Base-by-base conservation (phyloP, 2,329 filamentous ascomycete species). In the Talaromyces sp. region DNA sequence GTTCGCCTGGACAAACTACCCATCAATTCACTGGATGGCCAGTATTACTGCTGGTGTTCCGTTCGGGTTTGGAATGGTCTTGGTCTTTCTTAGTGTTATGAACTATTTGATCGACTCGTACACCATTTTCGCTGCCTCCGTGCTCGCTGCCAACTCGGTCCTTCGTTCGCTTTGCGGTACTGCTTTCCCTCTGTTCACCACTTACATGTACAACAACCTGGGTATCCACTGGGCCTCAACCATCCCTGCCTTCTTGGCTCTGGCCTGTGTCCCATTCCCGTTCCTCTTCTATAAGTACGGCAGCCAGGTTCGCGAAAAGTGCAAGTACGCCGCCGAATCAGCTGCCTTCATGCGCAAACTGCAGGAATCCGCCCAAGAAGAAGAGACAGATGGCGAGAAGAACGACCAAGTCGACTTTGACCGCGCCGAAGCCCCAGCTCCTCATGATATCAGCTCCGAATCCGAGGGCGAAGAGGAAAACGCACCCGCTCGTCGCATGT, bases 1-100 rank as follows among this genome's bases (percentile, higher is more conserved):
- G 84, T 84, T 87, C 65, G 85, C 84, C 0, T 87, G 85, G 85
- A 85, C 85, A 0, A 83, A 84, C 60, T 82, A 77, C 63, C 78
- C 74, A 65, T 72, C 71, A 2, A 68, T 78, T 39, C 77, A 79
- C 67, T 79, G 76, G 76, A 75, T 79, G 62, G 76, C 71, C 14
- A 72, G 72, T 64, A 72, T 79, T 54, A 72, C 75, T 10, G 76
- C 73, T 3, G 73, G 71, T 31, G 77, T 72, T 6, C 74, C 77
- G 2, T 79, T 81, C 58, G 79, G 78, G 0, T 79, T 81, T 58
- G 79, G 79, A 14, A 75, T 79, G 70, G 74, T 81, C 3, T 65
- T 80, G 22, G 73, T 79, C 22, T 80, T 78, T 72, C 71, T 81
- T 22, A 72, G 74, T 43, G 72, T 77, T 64, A 74, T 79, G 71